These are phyloP conservation scores for Orychophragmus violaceus DNA, from an alignment of 345 rosid species.

Conservation along the genomic window DNA sequence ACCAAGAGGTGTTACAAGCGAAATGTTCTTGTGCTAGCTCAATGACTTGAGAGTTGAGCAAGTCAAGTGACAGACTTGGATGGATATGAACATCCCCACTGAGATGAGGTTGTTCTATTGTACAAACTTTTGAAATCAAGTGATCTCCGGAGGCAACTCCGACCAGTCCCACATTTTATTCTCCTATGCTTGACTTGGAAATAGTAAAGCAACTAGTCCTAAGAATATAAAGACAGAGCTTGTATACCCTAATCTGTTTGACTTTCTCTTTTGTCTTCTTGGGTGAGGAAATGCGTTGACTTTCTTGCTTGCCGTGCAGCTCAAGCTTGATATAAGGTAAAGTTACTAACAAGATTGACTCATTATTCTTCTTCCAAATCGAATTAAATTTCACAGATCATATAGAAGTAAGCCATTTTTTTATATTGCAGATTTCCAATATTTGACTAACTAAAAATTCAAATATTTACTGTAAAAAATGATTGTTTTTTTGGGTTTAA, in stretches of 20 bases:
- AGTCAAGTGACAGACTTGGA: neutral
- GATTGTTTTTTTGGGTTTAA: too few species aligned
- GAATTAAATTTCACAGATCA: neutral
- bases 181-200: neutral
- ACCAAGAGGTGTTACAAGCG: neutral
- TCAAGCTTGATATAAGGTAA: neutral
- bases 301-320: neutral
- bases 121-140: neutral
- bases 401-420: neutral
- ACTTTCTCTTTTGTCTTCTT: neutral
- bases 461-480: too few species aligned
- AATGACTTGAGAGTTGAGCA: neutral
- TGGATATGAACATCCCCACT: neutral
- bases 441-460: neutral
- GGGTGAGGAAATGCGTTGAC: neutral
- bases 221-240: neutral
- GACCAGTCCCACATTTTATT: constrained; percentile 27
- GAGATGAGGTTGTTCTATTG: neutral
- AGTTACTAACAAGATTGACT: neutral
- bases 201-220: neutral
- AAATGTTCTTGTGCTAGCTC: neutral
- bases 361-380: neutral
- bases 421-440: too few species aligned
- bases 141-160: constrained; percentile 23
- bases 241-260: neutral